These are phyloP conservation scores for Lophium mytilinum DNA, from an alignment of 495 filamentous ascomycete species.

Conservation along the genomic window DNA sequence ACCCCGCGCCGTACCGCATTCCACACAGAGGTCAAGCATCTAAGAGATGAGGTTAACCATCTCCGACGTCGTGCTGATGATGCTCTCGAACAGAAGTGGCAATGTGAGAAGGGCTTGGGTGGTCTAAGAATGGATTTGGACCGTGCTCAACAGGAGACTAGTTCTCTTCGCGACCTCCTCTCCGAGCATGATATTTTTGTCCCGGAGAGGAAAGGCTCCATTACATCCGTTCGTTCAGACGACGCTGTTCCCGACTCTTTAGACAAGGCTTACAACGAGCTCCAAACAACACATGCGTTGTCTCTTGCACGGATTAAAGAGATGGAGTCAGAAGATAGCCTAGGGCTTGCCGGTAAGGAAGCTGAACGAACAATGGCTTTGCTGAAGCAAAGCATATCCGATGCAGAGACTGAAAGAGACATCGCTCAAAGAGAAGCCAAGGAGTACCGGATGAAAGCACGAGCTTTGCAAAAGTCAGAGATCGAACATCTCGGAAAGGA, in stretches of 20 bases:
- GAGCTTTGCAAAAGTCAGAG: slow-evolving; percentile 53
- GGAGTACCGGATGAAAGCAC: slow-evolving; percentile 52
- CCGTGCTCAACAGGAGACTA: slow-evolving; percentile 86
- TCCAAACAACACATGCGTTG: slow-evolving; percentile 54
- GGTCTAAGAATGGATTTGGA: slow-evolving; percentile 97
- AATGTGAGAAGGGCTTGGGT: slow-evolving; percentile 86
- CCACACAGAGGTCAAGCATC: slow-evolving; percentile 65
- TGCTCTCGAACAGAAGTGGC: slow-evolving; percentile 91
- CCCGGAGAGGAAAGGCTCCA: slow-evolving; percentile 35
- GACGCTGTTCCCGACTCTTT: slow-evolving; percentile 59
- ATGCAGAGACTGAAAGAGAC: slow-evolving; percentile 65
- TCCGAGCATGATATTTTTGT: slow-evolving; percentile 80
- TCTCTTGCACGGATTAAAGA: slow-evolving; percentile 48
- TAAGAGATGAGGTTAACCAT: slow-evolving; percentile 76
- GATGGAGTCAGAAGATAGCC: slow-evolving; percentile 39
- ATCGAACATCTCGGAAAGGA: slow-evolving; percentile 57
- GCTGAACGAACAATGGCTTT: slow-evolving; percentile 51
- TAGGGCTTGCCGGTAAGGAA: slow-evolving; percentile 36
- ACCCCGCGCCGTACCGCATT: slow-evolving; percentile 71
- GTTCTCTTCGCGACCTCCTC: slow-evolving; percentile 67
- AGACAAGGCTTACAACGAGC: slow-evolving; percentile 67
- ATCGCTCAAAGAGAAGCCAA: slow-evolving; percentile 53
- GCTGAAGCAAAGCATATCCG: slow-evolving; percentile 54
- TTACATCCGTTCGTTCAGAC: slow-evolving; percentile 8
- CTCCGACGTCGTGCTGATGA: slow-evolving; percentile 87